Base-by-base conservation (phyloP, 345 rosid species). In the Psidium friedrichsthalianum region DNA sequence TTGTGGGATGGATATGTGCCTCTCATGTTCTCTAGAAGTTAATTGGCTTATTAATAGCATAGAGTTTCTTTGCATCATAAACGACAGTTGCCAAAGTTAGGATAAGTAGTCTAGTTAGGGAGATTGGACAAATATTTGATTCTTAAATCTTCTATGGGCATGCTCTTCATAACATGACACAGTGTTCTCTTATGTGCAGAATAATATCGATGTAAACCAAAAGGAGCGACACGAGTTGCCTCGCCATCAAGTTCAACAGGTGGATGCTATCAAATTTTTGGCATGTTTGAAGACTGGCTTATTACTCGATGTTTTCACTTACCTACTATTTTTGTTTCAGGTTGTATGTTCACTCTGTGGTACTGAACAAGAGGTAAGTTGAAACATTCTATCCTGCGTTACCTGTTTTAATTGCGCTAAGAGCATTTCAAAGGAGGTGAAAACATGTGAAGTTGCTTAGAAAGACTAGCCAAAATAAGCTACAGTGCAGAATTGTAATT, bases 311-410 rank as follows among this genome's bases (percentile, higher is more conserved):
- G 58, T 83, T 49, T 15, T 18, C 36, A 53, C 29, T 64, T 25
- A 52, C 40, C 82, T 69, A 21, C 53, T 78, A 27, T 44, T 36
- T 69, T 25, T 76, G 85, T 85, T 84, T 85, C 90, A 92, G 94
- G 98, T 95, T 88, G 90, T 93, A 53, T 96, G 98, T 88, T 90
- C 93, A 53, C 95, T 96, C 42, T 96, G 98, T 88, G 94, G 94
- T 87, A 95, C 96, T 27, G 96, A 93, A 87, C 99, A 96, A 89
- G 93, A 92, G 95, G 99, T 96, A 80, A 88, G 89, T 88, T 83
- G 11, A 74, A 74, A 52, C 24, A 76, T 56, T 56, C 40, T 54
- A 18, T 53, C 54, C 55, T 51, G 24, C 59, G 29, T n/a, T 51
- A 74, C 53, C 59, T n/a, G 9, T 51, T 51, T 49, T 69, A 24